A percentile compares a stretch with the other conserved stretches of the same genome.
phyloP scores from a whole-genome alignment of 2,329 filamentous ascomycete species.

The Beauveria australis region DNA sequence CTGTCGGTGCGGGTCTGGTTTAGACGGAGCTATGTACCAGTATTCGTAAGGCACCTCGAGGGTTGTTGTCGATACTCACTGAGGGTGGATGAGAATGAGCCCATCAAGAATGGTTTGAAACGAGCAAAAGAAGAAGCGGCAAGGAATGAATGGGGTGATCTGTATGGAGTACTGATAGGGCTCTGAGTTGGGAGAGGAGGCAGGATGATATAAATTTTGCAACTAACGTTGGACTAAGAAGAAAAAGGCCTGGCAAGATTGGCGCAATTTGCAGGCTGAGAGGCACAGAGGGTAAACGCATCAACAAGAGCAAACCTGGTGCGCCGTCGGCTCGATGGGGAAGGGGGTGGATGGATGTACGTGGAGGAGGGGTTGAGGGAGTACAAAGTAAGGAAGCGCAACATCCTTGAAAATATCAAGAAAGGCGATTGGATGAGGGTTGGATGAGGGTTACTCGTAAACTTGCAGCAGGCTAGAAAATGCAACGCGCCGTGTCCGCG shows the following conservation, averaged over 20 bases:
- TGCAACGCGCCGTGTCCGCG: not conserved
- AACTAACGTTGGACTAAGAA: not conserved
- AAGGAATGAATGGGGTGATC: conserved; percentile 7
- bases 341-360: not conserved
- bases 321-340: not conserved
- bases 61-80: not conserved
- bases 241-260: conserved; percentile 2
- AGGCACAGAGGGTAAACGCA: conserved; percentile 7
- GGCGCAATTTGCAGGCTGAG: conserved; percentile 12
- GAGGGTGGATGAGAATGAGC: not conserved
- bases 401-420: not conserved
- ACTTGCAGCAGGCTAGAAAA: not conserved
- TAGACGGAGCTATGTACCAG: conserved; percentile 1
- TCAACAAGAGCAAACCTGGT: conserved; percentile 6
- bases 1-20: conserved; percentile 9
- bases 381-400: not conserved
- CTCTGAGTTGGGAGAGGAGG: not conserved
- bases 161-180: not conserved
- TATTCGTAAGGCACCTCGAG: not conserved
- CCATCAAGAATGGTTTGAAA: not conserved
- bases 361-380: not conserved
- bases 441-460: not conserved
- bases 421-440: conserved; percentile 1
- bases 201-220: conserved; percentile 6
- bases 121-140: not conserved